phyloP scores from a whole-genome alignment of 2,329 filamentous ascomycete genomes.

The Scleromitrula shiraiana region DNA sequence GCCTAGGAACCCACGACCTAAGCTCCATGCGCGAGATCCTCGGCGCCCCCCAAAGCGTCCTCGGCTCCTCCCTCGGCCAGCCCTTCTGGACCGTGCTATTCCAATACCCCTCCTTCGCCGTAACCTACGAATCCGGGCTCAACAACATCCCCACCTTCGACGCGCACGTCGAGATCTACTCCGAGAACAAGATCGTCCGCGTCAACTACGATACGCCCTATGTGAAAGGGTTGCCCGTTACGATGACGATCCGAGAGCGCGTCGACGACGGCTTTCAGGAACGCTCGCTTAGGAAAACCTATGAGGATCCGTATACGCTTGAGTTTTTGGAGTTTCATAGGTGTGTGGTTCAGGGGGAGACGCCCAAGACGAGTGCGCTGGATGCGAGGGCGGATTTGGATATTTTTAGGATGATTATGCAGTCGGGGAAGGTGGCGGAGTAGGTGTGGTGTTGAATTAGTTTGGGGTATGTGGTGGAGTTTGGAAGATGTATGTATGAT shows the following conservation, averaged over 20 bases:
- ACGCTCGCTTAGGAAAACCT: constrained; percentile 31
- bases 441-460: no score
- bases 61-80: constrained; percentile 36
- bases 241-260: constrained; percentile 36
- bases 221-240: constrained; percentile 43
- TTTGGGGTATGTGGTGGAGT: no score
- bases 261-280: constrained; percentile 9
- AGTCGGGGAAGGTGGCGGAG: constrained; percentile 5
- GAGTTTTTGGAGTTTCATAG: constrained; percentile 32
- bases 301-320: constrained; percentile 35
- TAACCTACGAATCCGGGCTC: constrained; percentile 50
- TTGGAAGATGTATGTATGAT: no score
- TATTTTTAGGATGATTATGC: constrained; percentile 18
- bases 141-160: constrained; percentile 45
- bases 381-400: constrained; percentile 24
- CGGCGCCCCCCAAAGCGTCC: constrained; percentile 36
- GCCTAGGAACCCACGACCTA: constrained; percentile 46
- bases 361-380: constrained; percentile 26
- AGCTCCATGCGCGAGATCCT: constrained; percentile 46
- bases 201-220: constrained; percentile 51
- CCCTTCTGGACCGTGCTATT: constrained; percentile 39
- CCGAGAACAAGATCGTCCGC: constrained; percentile 43
- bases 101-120: constrained; percentile 39
- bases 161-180: constrained; percentile 45
- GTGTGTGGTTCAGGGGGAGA: constrained; percentile 21